Base-by-base conservation (phyloP, 2,329 filamentous ascomycete species). In the Fusarium brachygibbosum region DNA sequence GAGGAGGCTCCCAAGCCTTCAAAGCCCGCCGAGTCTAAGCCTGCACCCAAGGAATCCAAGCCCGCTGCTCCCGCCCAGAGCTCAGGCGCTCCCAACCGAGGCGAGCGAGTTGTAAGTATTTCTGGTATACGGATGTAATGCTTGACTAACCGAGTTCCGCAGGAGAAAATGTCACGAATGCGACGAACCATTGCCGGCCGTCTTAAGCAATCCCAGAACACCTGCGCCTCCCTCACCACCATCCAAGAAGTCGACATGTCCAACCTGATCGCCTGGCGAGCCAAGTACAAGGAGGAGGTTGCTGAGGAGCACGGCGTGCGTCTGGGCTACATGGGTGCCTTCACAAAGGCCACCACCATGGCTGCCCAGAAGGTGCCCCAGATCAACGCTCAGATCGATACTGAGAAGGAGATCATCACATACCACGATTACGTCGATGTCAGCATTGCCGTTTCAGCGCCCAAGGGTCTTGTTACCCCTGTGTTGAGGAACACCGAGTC, bases 281-380 rank as follows among this genome's bases (percentile, higher is more conserved):
- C 89, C 50, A 86, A 90, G 50, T 92, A 92, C 85, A 92, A 91
- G 83, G 76, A 78, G 21, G 74, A 75, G 23, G 76, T 78, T 12
- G 66, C 69, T 1, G 74, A 78, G 40, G 61, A 69, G 56, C 68
- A 76, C 54, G 76, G 76, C 29, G 76, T 78, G 21, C 66, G 74
- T 0, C 87, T 93, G 45, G 91, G 90, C 14, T 89, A 93, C 79
- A 93, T 93, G 80, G 91, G 92, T 79, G 90, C 92, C 81, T 85
- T 93, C 71, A 86, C 92, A 81, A 93, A 93, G 82, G 90, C 90
- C 59, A 85, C 89, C 60, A 89, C 88, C 42, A 82, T 87, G 40
- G 91, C 90, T 53, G 88, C 90, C 54, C 84, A 85, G 76, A 90
- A 90, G 82, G 88, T 93, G 42, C 91, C 90, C 29, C 86, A 88